phyloP scores from a whole-genome alignment of 2,329 filamentous ascomycete species.

The Chaetomiaceae sp. region DNA sequence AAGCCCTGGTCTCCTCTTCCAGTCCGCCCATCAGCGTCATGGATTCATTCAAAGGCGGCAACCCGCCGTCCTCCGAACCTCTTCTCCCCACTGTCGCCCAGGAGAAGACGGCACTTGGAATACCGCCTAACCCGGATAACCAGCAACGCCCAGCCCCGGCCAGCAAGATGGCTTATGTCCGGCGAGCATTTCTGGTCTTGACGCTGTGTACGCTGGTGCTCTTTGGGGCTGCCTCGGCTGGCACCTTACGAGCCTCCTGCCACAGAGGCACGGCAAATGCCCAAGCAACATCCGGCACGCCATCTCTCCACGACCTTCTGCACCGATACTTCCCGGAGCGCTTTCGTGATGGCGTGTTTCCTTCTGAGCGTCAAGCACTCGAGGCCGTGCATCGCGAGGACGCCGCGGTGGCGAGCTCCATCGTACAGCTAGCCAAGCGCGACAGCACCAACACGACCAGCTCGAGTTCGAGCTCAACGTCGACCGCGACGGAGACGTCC shows the following conservation, averaged over 20 bases:
- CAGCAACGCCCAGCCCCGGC: constrained; percentile 5
- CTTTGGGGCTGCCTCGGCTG: constrained; percentile 13
- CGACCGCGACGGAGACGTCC: constrained; percentile 1
- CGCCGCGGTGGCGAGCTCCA: constrained; percentile 53
- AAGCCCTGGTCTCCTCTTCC: background rate
- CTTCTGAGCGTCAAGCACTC: constrained; percentile 56
- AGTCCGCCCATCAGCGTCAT: constrained; percentile 5
- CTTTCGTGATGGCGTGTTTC: constrained; percentile 63
- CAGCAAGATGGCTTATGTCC: constrained; percentile 11
- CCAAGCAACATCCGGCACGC: background rate
- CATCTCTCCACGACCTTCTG: constrained; percentile 58
- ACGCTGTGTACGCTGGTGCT: constrained; percentile 14
- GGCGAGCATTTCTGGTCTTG: constrained; percentile 10
- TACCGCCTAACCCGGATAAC: constrained; percentile 1
- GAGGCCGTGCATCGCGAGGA: constrained; percentile 57
- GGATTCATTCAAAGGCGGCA: constrained; percentile 8
- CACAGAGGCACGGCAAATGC: background rate
- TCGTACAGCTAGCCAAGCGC: constrained; percentile 60
- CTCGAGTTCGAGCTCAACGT: constrained; percentile 10
- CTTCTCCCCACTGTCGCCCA: constrained; percentile 11
- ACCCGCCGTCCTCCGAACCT: constrained; percentile 8
- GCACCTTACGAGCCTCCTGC: constrained; percentile 10
- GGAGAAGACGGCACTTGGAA: constrained; percentile 9
- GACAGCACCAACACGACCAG: constrained; percentile 36
- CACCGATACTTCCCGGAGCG: constrained; percentile 56